Evolutionary conservation across 139 green algal species (phyloP).

Genomic region (Mesotaenium endlicherianum): DNA sequence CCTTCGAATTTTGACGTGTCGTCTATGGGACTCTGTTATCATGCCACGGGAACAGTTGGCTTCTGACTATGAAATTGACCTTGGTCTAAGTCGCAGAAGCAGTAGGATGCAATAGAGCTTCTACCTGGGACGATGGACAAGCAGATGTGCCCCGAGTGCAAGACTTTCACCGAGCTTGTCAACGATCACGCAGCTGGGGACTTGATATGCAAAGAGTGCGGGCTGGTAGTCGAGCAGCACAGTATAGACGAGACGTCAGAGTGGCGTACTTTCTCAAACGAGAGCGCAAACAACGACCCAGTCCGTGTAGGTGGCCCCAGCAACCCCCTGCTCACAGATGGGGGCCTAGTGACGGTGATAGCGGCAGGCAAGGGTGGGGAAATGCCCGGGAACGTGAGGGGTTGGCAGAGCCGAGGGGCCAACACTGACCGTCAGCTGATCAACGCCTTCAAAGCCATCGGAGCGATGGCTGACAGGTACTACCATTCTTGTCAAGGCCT

Average conservation of each 20-base stretch:
- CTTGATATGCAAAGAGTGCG: constrained; percentile 65
- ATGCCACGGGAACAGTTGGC: too few species aligned
- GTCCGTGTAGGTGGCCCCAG: constrained; percentile 66
- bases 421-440: constrained; percentile 62
- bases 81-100: too few species aligned
- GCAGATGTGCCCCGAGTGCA: constrained; percentile 51
- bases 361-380: constrained; percentile 28
- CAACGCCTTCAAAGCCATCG: constrained; percentile 56
- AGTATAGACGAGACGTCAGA: constrained; percentile 91
- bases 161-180: constrained; percentile 34
- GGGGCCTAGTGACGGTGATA: constrained; percentile 80
- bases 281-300: constrained; percentile 37
- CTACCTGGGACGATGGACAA: constrained; percentile 5
- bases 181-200: constrained; percentile 46
- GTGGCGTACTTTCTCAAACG: constrained; percentile 95
- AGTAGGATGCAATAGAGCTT: too few species aligned
- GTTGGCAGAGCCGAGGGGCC: constrained; percentile 59
- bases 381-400: constrained; percentile 43
- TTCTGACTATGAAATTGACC: too few species aligned
- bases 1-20: too few species aligned
- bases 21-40: too few species aligned
- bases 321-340: constrained; percentile 79
- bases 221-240: constrained; percentile 81
- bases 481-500: too few species aligned
- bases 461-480: constrained; percentile 50